A percentile compares a stretch with the other conserved stretches of the same genome.
Conservation (phyloP, 495 filamentous ascomycete species). For the Hypoxylon crocopeplum region DNA sequence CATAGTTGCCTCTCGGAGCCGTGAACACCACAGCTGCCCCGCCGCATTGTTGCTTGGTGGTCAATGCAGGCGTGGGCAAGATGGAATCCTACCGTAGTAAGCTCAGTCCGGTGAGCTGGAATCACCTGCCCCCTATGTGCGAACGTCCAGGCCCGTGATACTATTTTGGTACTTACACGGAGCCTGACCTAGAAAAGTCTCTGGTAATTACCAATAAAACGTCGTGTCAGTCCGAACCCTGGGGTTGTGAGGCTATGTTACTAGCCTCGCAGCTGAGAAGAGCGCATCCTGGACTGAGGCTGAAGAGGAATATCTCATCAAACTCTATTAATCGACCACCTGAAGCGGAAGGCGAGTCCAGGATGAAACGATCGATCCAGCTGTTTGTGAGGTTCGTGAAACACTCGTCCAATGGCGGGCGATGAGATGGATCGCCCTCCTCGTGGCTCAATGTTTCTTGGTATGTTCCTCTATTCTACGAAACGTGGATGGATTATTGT, state of each 20-base stretch:
- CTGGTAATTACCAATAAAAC: too few relatives aligned
- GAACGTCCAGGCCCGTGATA: not conserved
- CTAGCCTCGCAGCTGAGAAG: not conserved
- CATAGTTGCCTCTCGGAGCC: conserved; percentile 11
- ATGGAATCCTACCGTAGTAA: conserved; percentile 34
- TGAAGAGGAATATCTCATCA: not conserved
- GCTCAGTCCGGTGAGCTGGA: conserved; percentile 18
- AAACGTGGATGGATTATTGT: too few relatives aligned
- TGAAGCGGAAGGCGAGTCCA: conserved; percentile 2
- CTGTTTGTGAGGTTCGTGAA: conserved; percentile 7
- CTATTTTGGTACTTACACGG: conserved; percentile 23
- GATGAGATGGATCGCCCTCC: not conserved
- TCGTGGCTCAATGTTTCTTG: not conserved
- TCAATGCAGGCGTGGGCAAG: conserved; percentile 15
- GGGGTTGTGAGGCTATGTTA: not conserved
- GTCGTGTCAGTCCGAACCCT: not conserved
- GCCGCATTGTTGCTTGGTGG: conserved; percentile 18
- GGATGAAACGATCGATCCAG: not conserved
- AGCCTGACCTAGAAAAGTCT: conserved; percentile 5
- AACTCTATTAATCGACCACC: not conserved
- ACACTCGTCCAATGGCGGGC: not conserved
- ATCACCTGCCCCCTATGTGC: conserved; percentile 16
- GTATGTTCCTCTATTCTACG: too few relatives aligned
- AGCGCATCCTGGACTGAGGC: not conserved
- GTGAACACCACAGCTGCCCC: conserved; percentile 9